Base-by-base conservation (phyloP, 169 alveolate species). In the Babesia ovis region DNA sequence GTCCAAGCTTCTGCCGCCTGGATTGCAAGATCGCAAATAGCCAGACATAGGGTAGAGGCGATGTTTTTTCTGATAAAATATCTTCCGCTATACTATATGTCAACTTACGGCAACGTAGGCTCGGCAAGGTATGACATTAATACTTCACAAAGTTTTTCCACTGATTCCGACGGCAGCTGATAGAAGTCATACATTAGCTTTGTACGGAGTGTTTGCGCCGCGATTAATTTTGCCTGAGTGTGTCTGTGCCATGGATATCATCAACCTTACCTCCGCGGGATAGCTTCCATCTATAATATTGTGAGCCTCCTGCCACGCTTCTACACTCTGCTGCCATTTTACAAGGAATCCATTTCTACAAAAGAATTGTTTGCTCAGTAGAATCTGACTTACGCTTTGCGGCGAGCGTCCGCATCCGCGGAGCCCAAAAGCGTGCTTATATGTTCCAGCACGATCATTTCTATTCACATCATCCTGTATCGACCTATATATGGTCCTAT, bases 231-330 rank as follows among this genome's bases (percentile, higher is more conserved):
- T n/a, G 76, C 84, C 87, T 79, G 59, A 16, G 50, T 31, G 35
- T n/a, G 56, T 20, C 39, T 27, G 23, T 62, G 31, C 16, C 25
- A 8, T 29, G 25, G n/a, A 1, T 4, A 34, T 37, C 35, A 6
- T 34, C n/a, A 27, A 0, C 4, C 61, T 35, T 42, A 79, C 87
- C 77, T 79, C 87, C 31, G 18, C 22, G 0, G 76, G 61, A 50
- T 18, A 70, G 27, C 55, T 41, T 4, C 77, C 73, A 8, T 29
- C 50, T 16, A 79, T 23, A 1, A 79, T 71, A 20, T 69, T 32
- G 71, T 79, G 87, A 12, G 75, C 58, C 43, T 79, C 87, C 20
- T 45, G 45, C 87, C 87, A 79, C 22, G 87, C 87, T 60, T 79
- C 84, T 5, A 46, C 55, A 35, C 68, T 69, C 39, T 57, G 60